Conservation (phyloP, 2,329 filamentous ascomycete species). For the Diaporthe nobilis region DNA sequence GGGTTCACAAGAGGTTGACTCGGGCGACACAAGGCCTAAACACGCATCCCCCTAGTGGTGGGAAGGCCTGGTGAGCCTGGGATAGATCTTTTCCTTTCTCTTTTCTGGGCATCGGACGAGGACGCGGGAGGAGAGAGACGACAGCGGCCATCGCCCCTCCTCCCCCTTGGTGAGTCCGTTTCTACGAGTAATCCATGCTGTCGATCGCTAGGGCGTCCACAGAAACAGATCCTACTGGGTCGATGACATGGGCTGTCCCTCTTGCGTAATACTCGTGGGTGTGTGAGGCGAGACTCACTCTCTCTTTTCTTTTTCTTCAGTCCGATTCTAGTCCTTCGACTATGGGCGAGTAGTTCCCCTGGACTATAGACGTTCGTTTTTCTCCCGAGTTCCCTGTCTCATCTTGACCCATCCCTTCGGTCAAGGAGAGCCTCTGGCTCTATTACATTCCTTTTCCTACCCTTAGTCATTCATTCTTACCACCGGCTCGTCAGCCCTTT, state of each 20-base stretch:
- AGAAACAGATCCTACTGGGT: constrained; percentile 22
- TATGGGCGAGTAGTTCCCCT: not conserved
- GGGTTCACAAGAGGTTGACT: constrained; percentile 31
- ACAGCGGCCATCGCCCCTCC: not conserved
- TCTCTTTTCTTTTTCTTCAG: constrained; percentile 22
- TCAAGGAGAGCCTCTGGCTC: constrained; percentile 24
- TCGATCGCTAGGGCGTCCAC: constrained; percentile 25
- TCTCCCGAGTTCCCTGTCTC: constrained; percentile 1
- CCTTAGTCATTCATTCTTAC: constrained; percentile 2
- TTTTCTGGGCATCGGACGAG: constrained; percentile 10
- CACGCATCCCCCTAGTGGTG: not conserved
- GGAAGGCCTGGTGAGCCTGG: not conserved
- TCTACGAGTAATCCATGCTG: constrained; percentile 22
- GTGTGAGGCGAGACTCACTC: constrained; percentile 23
- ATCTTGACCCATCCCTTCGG: constrained; percentile 25
- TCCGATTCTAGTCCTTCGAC: constrained; percentile 9
- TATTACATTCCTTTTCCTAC: constrained; percentile 3
- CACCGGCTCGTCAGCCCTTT: constrained; percentile 13
- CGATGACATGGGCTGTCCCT: not conserved
- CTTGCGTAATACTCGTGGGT: constrained; percentile 26
- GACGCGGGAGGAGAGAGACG: not conserved
- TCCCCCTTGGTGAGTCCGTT: constrained; percentile 10
- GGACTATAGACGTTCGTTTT: constrained; percentile 23
- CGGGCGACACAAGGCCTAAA: not conserved
- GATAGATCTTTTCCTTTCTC: not conserved